Evolutionary conservation across 139 green algal genomes (phyloP).

Genomic region (Chlamydomonas applanata): DNA sequence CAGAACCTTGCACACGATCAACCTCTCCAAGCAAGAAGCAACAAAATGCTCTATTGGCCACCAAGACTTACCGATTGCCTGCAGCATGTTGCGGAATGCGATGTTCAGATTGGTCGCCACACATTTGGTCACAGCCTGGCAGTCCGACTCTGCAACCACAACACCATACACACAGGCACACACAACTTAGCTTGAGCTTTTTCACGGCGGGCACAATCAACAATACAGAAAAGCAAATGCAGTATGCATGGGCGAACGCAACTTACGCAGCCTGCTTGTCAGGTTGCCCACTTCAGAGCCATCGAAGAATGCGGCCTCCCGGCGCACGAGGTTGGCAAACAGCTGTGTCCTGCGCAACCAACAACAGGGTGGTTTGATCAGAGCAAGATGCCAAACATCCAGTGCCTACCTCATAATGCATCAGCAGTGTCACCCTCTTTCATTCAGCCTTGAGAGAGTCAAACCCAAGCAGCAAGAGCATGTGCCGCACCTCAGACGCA

Average conservation of each 20-base stretch:
- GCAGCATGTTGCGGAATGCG: slow-evolving; percentile 72
- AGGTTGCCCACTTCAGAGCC: slow-evolving; percentile 52
- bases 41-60: too few relatives aligned
- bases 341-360: slow-evolving; percentile 44
- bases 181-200: too few relatives aligned
- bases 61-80: slow-evolving; percentile 58
- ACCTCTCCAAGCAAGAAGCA: too few relatives aligned
- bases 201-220: too few relatives aligned
- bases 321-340: slow-evolving; percentile 48
- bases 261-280: slow-evolving; percentile 53
- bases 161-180: background rate
- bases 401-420: too few relatives aligned
- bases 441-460: too few relatives aligned
- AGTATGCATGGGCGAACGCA: background rate
- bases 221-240: background rate
- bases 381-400: too few relatives aligned
- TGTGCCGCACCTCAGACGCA: slow-evolving; percentile 49
- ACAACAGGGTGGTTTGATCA: background rate
- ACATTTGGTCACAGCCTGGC: slow-evolving; percentile 66
- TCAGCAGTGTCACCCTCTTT: too few relatives aligned
- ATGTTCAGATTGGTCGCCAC: slow-evolving; percentile 84
- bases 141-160: slow-evolving; percentile 48
- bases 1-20: too few relatives aligned
- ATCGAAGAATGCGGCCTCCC: slow-evolving; percentile 53
- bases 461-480: too few relatives aligned